Conservation (phyloP, 495 filamentous ascomycete genomes). For the Aspergillus nidulans region DNA sequence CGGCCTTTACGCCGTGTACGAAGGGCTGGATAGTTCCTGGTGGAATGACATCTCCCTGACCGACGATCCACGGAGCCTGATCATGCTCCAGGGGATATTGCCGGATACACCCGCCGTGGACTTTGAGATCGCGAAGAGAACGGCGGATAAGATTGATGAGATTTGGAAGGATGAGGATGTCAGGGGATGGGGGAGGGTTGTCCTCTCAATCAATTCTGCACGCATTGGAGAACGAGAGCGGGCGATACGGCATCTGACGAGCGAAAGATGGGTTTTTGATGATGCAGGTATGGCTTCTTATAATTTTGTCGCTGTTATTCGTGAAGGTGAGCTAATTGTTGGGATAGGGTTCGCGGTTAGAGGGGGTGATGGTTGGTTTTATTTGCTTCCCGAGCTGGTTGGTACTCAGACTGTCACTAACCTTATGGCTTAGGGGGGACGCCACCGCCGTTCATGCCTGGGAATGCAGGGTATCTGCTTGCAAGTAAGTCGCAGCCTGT, state of each 20-base stretch:
- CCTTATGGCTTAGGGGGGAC: conserved; percentile 5
- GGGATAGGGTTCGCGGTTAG: conserved; percentile 11
- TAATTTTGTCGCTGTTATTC: background rate
- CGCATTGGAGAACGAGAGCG: conserved; percentile 10
- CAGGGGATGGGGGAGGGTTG: conserved; percentile 11
- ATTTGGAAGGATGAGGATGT: conserved; percentile 14
- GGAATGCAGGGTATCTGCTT: conserved; percentile 15
- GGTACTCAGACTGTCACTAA: background rate
- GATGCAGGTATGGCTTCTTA: conserved; percentile 10
- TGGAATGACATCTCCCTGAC: conserved; percentile 10
- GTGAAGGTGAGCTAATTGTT: background rate
- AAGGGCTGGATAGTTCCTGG: conserved; percentile 13
- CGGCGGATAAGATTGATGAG: conserved; percentile 11
- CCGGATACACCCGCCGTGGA: conserved; percentile 14
- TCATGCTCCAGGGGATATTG: conserved; percentile 18
- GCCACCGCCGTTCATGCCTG: conserved; percentile 18
- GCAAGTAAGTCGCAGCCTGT: conserved; percentile 9
- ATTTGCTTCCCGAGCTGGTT: background rate
- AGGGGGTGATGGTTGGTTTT: conserved; percentile 8
- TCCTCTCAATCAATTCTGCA: conserved; percentile 16
- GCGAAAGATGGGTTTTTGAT: conserved; percentile 17
- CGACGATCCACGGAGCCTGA: conserved; percentile 14
- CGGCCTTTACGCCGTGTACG: conserved; percentile 14
- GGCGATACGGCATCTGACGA: conserved; percentile 15
- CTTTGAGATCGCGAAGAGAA: conserved; percentile 2